Conservation (phyloP, 2,329 filamentous ascomycete genomes). For the Colletotrichum chrysophilum region DNA sequence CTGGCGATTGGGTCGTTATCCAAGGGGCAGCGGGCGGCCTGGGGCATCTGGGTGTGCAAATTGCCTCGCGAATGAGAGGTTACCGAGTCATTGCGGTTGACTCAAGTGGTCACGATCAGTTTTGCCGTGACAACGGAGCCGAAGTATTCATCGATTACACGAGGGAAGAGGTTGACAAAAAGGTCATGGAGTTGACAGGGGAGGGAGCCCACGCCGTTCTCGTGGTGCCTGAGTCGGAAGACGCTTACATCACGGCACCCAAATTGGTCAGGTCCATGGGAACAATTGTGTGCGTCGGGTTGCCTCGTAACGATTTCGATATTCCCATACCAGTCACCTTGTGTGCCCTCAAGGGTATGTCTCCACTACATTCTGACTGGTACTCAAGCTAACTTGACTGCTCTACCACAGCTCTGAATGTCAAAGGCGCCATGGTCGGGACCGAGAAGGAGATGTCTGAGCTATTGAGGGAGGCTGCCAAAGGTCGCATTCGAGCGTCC, state of each 20-base stretch:
- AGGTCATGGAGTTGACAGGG: conserved; percentile 26
- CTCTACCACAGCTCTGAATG: neutral
- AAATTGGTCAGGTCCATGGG: conserved; percentile 29
- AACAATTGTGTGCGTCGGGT: conserved; percentile 27
- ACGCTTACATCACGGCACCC: conserved; percentile 28
- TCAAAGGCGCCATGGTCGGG: conserved; percentile 6
- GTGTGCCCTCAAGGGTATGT: neutral
- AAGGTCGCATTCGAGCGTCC: neutral
- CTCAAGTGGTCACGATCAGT: conserved; percentile 25
- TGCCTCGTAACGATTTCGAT: conserved; percentile 30
- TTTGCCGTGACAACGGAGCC: conserved; percentile 28
- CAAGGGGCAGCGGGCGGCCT: conserved; percentile 36
- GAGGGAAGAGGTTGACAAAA: conserved; percentile 23
- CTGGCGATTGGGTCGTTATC: conserved; percentile 34
- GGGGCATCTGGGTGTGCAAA: conserved; percentile 37
- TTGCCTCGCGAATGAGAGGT: conserved; percentile 25
- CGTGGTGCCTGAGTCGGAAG: conserved; percentile 30
- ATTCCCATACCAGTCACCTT: conserved; percentile 26
- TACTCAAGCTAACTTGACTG: neutral
- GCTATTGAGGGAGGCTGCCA: neutral
- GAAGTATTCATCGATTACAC: conserved; percentile 32
- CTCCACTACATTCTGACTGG: fast-evolving
- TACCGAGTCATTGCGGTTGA: conserved; percentile 34
- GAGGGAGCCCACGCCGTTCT: conserved; percentile 32
- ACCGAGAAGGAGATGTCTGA: neutral